Evolutionary conservation across 257 asterid genomes (phyloP), one percentile per base, ranked within the genome.

Genomic region (Solanum paucissectum): DNA sequence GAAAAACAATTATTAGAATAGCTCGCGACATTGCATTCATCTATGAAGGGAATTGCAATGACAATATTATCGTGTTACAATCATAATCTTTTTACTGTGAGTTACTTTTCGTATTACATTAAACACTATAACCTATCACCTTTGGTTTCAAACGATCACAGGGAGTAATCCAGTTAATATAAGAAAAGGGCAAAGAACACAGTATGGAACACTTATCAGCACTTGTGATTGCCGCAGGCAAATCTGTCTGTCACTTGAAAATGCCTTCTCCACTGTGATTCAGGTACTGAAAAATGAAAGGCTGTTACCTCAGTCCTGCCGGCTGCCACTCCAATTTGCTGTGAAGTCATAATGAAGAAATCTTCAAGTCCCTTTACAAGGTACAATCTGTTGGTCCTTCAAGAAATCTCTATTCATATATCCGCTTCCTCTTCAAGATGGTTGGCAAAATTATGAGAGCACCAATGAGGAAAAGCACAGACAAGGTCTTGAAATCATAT

Each of bases 381-480:
- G n/a, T n/a, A 52, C 62, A 16, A 13, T 76, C 60, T n/a, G 36
- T 11, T 76, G 84, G 62, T 4, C 34, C 32, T 37, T 74, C 52
- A 21, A 74, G 16, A 34, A 34, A 84, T 68, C 86, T 88, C 89
- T 94, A 95, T 88, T 93, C 94, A 52, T 94, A 94, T 88, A 95
- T 88, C 66, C 93, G 93, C 95, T 95, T 95, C 93, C 92, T 93
- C 94, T 94, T 95, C 93, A 94, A 86, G 52, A 94, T 89, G 81
- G 98, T 92, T 11, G 98, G 98, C 55, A 94, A 29, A 88, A 95
- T 93, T 38, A 93, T 91, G 83, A 94, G 74, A 32, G 92, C 86
- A 21, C 98, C 98, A 58, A 95, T 94, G 90, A 94, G 93, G 94
- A 95, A 95, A 89, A 94, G 98, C 74, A 95, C 92, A 25, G 94